Evolutionary conservation across 352 stramenopile species (phyloP), one percentile per base, ranked within the genome.

Genomic region (Pythium aristosporum): DNA sequence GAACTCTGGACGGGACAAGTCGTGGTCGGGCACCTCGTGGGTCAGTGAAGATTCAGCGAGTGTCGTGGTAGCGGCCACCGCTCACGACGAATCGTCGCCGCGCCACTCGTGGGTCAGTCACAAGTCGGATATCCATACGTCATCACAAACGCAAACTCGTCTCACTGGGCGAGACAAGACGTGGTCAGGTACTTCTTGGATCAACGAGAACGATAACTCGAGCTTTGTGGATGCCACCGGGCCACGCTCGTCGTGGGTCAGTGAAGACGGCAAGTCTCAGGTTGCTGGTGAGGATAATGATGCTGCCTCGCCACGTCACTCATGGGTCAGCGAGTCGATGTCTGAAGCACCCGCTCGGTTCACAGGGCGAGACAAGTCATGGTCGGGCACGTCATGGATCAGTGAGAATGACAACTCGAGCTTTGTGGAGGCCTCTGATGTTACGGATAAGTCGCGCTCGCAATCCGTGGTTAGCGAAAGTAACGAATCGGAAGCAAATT

Each of bases 181-280:
- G 42, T 61, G 55, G 51, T 67, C 59, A 1, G 36, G 39, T 12
- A 55, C 60, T 7, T 64, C 63, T 1, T 64, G 54, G 49, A 34
- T 64, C 18, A 64, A 56, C 30, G 63, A 69, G 37, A 44, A 12
- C 20, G 57, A 48, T 5, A 55, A 23, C 52, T 34, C n/a, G n/a
- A 63, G 46, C 36, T 42, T 50, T 21, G 13, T 51, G 12, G 49
- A 36, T 18, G 57, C 46, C 2, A 44, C 57, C 6, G 42, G 16
- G 20, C 32, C 60, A n/a, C 52, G 54, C 7, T 56, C 57, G 13
- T 71, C 65, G 44, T 71, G 57, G 65, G 46, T 71, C 21, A 67
- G 48, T 36, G 65, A 71, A 28, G 37, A 65, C 13, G 58, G n/a
- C 10, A 37, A 57, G 10, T 16, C 18, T 13, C 32, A 39, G 6